phyloP scores from a whole-genome alignment of 1,284 basidiomycete species.

The Bjerkandera adusta region DNA sequence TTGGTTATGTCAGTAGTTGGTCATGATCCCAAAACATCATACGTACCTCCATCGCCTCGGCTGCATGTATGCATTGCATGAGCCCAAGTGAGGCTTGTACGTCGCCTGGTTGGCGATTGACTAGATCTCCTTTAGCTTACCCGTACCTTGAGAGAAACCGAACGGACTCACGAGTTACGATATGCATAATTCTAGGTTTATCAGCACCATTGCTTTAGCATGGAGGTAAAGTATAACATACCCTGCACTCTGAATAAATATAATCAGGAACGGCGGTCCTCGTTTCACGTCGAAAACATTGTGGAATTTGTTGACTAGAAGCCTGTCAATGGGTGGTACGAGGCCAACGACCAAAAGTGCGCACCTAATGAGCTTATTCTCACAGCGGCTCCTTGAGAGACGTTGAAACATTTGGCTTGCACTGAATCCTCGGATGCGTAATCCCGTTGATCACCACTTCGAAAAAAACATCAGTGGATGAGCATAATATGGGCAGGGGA shows the following conservation, averaged over 20 bases:
- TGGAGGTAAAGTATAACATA: slow-evolving; percentile 42
- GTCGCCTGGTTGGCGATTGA: slow-evolving; percentile 66
- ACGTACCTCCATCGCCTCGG: slow-evolving; percentile 72
- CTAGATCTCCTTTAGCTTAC: slow-evolving; percentile 35
- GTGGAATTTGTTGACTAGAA: slow-evolving; percentile 55
- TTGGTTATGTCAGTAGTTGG: slow-evolving; percentile 24
- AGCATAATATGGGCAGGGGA: no score
- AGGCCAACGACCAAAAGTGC: no score
- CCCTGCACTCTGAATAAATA: slow-evolving; percentile 77
- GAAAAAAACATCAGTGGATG: no score
- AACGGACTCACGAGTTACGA: slow-evolving; percentile 59
- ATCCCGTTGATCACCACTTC: not conserved
- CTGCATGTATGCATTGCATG: slow-evolving; percentile 61
- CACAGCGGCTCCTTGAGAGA: slow-evolving; percentile 75
- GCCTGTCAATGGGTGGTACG: no score
- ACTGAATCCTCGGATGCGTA: slow-evolving; percentile 21
- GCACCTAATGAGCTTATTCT: slow-evolving; percentile 61
- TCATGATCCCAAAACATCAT: slow-evolving; percentile 21
- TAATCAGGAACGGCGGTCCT: slow-evolving; percentile 68
- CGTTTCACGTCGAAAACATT: slow-evolving; percentile 62
- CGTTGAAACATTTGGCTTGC: slow-evolving; percentile 65
- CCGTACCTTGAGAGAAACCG: slow-evolving; percentile 1
- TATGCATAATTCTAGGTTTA: slow-evolving; percentile 76
- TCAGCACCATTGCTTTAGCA: no score
- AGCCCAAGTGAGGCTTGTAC: slow-evolving; percentile 67